Percentiles rank a stretch among this genome's conserved stretches.
These are phyloP conservation scores for Gaertneriomyces semiglobifer DNA, from an alignment of 192 early-diverging fungal genomes.

Conservation along the genomic window DNA sequence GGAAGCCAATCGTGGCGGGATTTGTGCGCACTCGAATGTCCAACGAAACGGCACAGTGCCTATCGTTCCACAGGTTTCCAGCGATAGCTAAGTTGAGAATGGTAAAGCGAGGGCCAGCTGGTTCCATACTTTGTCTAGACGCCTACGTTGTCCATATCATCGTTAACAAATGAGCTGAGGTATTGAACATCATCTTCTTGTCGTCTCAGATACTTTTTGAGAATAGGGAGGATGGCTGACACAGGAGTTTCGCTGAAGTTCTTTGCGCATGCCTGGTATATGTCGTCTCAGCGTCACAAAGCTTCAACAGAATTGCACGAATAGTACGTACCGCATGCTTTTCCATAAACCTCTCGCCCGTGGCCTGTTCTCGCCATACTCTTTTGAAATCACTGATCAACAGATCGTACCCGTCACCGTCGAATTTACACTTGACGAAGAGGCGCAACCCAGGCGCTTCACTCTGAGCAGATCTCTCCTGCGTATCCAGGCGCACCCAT, in stretches of 20 bases:
- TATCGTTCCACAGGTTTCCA: slow-evolving; percentile 16
- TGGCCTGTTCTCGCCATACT: slow-evolving; percentile 19
- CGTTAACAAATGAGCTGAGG: slow-evolving; percentile 12
- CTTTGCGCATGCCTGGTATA: slow-evolving; percentile 12
- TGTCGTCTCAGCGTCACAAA: background rate
- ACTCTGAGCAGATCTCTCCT: too few species aligned
- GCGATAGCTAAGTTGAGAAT: background rate
- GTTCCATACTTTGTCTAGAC: background rate
- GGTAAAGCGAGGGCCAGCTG: background rate
- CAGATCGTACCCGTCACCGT: slow-evolving; percentile 1
- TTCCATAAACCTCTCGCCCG: background rate
- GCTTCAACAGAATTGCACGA: background rate
- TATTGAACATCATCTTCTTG: slow-evolving; percentile 21
- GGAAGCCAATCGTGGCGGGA: background rate
- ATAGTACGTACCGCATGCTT: background rate
- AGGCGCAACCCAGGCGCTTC: too few species aligned
- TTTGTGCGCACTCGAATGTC: slow-evolving; percentile 18
- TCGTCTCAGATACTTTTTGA: slow-evolving; percentile 11
- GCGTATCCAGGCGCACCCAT: too few species aligned
- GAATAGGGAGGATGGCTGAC: slow-evolving; percentile 7
- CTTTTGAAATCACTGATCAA: slow-evolving; percentile 21
- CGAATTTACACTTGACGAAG: slow-evolving; percentile 16
- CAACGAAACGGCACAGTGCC: slow-evolving; percentile 14
- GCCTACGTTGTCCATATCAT: slow-evolving; percentile 21
- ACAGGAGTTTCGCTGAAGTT: slow-evolving; percentile 20